Evolutionary conservation across 768 basidiomycete genomes (phyloP), one percentile per base, ranked within the genome.

Genomic region (Sarcomyxa edulis): DNA sequence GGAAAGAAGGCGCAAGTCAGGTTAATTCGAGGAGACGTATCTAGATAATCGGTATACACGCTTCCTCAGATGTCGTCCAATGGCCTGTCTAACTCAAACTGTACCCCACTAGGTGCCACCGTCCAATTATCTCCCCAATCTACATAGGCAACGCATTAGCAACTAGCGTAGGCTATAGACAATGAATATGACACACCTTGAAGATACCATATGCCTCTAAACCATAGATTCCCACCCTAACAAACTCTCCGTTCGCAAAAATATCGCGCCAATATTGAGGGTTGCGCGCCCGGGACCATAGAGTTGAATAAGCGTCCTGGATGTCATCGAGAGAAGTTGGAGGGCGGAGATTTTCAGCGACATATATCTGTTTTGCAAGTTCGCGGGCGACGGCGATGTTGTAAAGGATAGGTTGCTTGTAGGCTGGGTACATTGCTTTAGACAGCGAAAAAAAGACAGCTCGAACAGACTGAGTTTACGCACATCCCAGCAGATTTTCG

Each of bases 141-240:
- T 89, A 39, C 30, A 47, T 19, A 39, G 9, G 43, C 2, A 41
- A 12, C 22, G 19, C 23, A 32, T 9, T 9, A 28, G 12, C 29
- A 19, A 24, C 6, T 29, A 9, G 18, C 8, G 3, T 9, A 34
- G 27, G 32, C 18, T 37, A 30, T 29, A 11, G 26, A 26, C 18
- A 16, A 32, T 22, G 10, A 19, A 14, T 11, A 30, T 0, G 23
- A 59, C 76, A 23, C 45, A 84, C 86, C 70, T 87, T 87, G 72
- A 86, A 95, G 50, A 95, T 84, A 11, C 84, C 82, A 55, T 93
- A 95, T 22, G 88, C 91, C 64, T 95, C 89, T 16, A 90, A 53
- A 7, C 76, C 88, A 54, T 91, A 89, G 12, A 90, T 58, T 7
- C 78, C 78, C 18, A 90, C 68, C 49, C 72, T 71, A 5, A 70